A percentile compares a stretch with the other conserved stretches of the same genome.
These are phyloP conservation scores for Salpingoeca rosetta DNA, from an alignment of 78 protist genomes.

Conservation along the genomic window DNA sequence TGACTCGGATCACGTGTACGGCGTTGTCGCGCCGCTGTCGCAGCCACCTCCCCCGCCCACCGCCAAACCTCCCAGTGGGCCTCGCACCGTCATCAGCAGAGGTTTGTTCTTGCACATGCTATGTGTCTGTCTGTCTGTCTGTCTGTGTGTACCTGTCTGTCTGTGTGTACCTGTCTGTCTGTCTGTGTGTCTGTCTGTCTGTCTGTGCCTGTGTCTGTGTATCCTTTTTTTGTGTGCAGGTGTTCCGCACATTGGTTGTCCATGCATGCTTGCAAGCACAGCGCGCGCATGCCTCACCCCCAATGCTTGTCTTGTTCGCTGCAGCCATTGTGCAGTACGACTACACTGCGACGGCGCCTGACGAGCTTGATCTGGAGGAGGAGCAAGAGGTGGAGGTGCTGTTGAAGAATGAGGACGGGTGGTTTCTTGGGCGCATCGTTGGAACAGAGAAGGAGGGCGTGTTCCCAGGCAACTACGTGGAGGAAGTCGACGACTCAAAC, in stretches of 20 bases:
- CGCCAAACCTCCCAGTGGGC: too few relatives aligned
- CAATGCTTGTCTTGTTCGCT: not conserved
- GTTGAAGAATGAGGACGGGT: not conserved
- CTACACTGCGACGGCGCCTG: not conserved
- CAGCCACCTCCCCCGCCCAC: too few relatives aligned
- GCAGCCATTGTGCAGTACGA: not conserved
- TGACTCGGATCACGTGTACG: not conserved
- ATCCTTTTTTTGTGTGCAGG: not conserved
- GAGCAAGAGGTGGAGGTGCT: not conserved
- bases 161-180: slow-evolving; percentile 1
- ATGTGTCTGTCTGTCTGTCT: not conserved
- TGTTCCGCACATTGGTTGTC: too few relatives aligned
- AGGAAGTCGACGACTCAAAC: not conserved
- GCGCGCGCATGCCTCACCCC: not conserved
- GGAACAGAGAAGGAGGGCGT: not conserved
- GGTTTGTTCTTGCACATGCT: not conserved
- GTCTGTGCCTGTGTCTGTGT: slow-evolving; percentile 4
- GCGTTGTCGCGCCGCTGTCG: not conserved
- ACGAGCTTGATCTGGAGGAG: too few relatives aligned
- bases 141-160: not conserved
- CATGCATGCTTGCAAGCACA: not conserved
- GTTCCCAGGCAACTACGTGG: not conserved
- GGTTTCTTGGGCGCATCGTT: not conserved
- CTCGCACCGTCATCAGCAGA: too few relatives aligned
- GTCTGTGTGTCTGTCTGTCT: slow-evolving; percentile 10